Base-by-base conservation (phyloP, 2,329 filamentous ascomycete genomes). In the Ophiobolus disseminans region DNA sequence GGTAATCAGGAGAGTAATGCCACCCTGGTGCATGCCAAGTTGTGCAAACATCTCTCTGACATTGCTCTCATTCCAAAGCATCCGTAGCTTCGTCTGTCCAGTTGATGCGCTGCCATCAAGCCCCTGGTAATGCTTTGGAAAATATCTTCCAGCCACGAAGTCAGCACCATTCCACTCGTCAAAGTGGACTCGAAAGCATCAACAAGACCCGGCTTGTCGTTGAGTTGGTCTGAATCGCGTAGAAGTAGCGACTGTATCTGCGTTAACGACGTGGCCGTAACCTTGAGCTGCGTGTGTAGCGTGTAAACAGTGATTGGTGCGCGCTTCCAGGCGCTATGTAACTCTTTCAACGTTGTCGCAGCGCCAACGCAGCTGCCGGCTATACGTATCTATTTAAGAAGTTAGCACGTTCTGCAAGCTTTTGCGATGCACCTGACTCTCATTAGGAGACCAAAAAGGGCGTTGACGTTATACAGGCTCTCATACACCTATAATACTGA, bases 51-150 rank as follows among this genome's bases (percentile, higher is more conserved):
- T 22, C 23, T 61, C 50, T 37, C 52, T 55, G 42, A 62, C 51
- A 22, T 53, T 47, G 22, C 43, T 39, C 13, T 62, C 60, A 31
- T 57, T 62, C 57, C 58, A 62, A 10, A 59, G 43, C n/a, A 48
- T 57, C 28, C 48, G 51, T 23, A 57, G 50, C 16, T 48, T 41
- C 17, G 31, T 38, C 40, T 53, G 55, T 58, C 56, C 56, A 3
- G 45, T 49, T 13, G 20, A 19, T 31, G 34, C 41, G n/a, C 41
- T 36, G 1, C 34, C 40, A 14, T 30, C 19, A 6, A 50, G 26
- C 32, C 35, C 14, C 38, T 46, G 8, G 23, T 36, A 25, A 63
- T 52, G n/a, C 26, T 39, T 45, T 9, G 45, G 26, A 38, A 65
- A 48, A 11, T 50, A 54, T 9, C 49, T 45, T 63, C 56, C 1